Percentiles rank a stretch among this genome's conserved stretches.
phyloP scores from a whole-genome alignment of 2,329 filamentous ascomycete species.

The Neonectria coccinea region DNA sequence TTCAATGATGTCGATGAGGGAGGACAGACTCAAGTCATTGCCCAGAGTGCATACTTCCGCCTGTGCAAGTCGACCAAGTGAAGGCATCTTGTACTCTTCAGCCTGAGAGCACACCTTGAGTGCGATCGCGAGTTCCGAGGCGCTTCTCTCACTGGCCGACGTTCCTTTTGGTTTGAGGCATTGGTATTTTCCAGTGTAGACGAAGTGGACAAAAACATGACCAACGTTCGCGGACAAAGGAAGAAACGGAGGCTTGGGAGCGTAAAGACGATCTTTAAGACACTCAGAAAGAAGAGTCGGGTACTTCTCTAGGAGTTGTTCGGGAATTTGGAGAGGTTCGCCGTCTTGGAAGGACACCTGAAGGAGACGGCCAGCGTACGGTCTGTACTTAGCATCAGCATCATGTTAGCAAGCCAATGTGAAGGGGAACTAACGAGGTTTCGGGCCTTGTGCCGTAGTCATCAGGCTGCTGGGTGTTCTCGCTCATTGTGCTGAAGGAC shows the following conservation, averaged over 20 bases:
- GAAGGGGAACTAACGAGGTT: neutral
- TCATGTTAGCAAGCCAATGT: neutral
- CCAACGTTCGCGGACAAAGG: neutral
- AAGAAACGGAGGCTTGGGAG: neutral
- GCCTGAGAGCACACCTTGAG: slow-evolving; percentile 15
- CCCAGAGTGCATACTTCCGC: slow-evolving; percentile 3
- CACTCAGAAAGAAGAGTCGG: neutral
- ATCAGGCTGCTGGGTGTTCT: neutral
- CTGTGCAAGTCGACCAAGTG: neutral
- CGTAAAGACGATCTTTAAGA: too few species aligned
- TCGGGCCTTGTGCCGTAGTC: neutral
- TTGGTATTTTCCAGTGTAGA: slow-evolving; percentile 11
- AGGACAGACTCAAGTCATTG: neutral
- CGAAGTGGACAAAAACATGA: slow-evolving; percentile 18
- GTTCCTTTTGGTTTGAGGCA: neutral
- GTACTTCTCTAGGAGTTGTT: neutral
- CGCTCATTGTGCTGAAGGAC: neutral
- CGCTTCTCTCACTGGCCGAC: neutral
- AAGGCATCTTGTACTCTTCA: neutral
- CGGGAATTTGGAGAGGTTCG: too few species aligned
- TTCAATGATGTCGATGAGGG: slow-evolving; percentile 1
- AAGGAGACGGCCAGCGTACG: neutral
- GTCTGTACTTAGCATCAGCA: neutral
- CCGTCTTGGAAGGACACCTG: too few species aligned
- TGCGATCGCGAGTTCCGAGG: slow-evolving; percentile 15